A percentile compares a stretch with the other conserved stretches of the same genome.
These are phyloP conservation scores for Conoideocrella luteorostrata DNA, from an alignment of 2,329 filamentous ascomycete genomes.

Conservation along the genomic window DNA sequence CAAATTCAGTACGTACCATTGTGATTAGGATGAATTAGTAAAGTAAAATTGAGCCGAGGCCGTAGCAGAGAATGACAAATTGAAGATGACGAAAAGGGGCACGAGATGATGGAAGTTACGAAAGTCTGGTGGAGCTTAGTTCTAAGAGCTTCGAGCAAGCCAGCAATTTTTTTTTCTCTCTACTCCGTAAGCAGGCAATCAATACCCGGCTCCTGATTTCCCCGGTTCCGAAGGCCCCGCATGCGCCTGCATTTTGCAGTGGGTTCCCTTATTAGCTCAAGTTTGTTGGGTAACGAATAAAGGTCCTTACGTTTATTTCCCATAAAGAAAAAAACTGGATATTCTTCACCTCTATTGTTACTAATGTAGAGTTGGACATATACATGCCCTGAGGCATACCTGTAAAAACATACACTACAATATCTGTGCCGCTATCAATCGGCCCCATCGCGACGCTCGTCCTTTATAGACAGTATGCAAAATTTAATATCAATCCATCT, in stretches of 20 bases:
- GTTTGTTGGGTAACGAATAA: no score
- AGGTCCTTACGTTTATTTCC: no score
- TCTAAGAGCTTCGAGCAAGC: slow-evolving; percentile 36
- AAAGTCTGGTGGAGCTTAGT: slow-evolving; percentile 25
- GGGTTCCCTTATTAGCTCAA: neutral
- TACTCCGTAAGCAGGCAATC: slow-evolving; percentile 12
- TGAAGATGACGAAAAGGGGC: slow-evolving; percentile 2
- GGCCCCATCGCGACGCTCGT: neutral
- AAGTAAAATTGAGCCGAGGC: neutral
- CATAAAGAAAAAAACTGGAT: no score
- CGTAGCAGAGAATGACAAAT: slow-evolving; percentile 1
- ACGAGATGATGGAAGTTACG: neutral
- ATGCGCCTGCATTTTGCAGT: neutral
- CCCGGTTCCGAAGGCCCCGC: slow-evolving; percentile 23
- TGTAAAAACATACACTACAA: neutral
- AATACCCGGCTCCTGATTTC: slow-evolving; percentile 24
- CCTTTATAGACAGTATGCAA: neutral
- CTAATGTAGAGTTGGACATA: neutral
- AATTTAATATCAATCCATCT: neutral
- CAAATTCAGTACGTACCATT: slow-evolving; percentile 18
- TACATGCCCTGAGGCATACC: slow-evolving; percentile 4
- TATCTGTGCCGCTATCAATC: neutral
- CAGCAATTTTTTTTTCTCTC: slow-evolving; percentile 28
- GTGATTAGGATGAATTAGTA: slow-evolving; percentile 14
- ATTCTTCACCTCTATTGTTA: slow-evolving; percentile 3